Evolutionary conservation across 257 asterid species (phyloP), one percentile per base, ranked within the genome.

Genomic region (Coffea canephora): DNA sequence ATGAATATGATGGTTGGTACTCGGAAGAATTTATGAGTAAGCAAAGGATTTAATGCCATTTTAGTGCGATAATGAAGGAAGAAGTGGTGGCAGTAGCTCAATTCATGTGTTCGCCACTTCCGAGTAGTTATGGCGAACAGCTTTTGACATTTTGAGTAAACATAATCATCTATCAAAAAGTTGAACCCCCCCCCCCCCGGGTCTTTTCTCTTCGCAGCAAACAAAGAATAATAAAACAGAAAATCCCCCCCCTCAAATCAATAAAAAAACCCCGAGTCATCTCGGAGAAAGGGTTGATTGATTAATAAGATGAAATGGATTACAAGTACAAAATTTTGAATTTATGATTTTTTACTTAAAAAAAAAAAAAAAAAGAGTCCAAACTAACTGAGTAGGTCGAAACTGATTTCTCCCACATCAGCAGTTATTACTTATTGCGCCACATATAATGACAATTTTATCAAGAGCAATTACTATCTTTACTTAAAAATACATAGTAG

Each of bases 91-190:
- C 80, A 39, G 84, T 31, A 71, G 31, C 18, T 25, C 82, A 81
- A 75, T 83, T 81, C 79, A 78, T 84, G 80, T 83, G 87, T 85
- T 85, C 81, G 87, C 89, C 87, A 85, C 88, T 87, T 78, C 6
- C 69, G 52, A 81, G 76, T n/a, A 74, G 80, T 61, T 71, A 45
- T 83, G 81, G 86, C 67, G 79, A 78, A 82, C 85, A 77, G 82
- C 83, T 72, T 80, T 77, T 46, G 75, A 59, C 80, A 81, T 31
- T 64, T 27, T 76, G 59, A 68, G 45, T 31, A 70, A 81, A 45
- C 75, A 55, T 67, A 54, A 67, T 65, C 54, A 66, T 25, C 10
- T 48, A 48, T 48, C 52, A 59, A 66, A 64, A 65, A 65, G 71
- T 25, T 41, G 69, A 49, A 65, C 43, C 1, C 10, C 41, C 31